Evolutionary conservation across 768 basidiomycete species (phyloP), one percentile per base, ranked within the genome.

Genomic region (Lentinus tigrinus): DNA sequence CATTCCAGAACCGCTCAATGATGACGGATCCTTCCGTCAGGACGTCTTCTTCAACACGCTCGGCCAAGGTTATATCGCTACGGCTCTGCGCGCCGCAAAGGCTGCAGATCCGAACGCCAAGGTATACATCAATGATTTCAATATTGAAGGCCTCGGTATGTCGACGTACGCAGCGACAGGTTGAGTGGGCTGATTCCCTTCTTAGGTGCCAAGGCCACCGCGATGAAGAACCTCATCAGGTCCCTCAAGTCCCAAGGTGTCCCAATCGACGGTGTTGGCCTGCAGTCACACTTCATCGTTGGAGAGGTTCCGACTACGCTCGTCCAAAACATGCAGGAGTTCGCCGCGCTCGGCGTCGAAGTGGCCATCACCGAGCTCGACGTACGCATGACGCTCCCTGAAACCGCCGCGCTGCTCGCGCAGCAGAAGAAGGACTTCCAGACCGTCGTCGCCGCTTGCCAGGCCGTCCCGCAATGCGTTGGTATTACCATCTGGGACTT

Each of bases 341-440:
- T 88, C 65, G 75, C 79, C 28, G 78, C 77, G 10, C 78, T 85
- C 39, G 85, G 87, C 17, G 75, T 88, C 49, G 86, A 87, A 57
- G 81, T 87, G 28, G 85, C 85, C 17, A 80, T 87, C 63, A 88
- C 86, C 2, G 86, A 87, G 67, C 77, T 88, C 46, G 86, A 88
- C 64, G 81, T 83, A 63, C 77, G 86, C 43, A 85, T 85, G 77
- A 78, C 76, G 11, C 73, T 84, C 19, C 85, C 85, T 16, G 77
- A 74, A 14, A 83, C 82, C 2, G 60, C 70, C 2, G 79, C 78
- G 1, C 74, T 81, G 31, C 74, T 83, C 39, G 73, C 70, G n/a
- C 83, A 86, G 63, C 85, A 87, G 64, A 72, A 79, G 69, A 72
- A 68, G 43, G 85, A 87, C 65, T 87, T 84, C 60, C 70, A 78